Base-by-base conservation (phyloP, 306 rosid genomes). In the Vigna trinervia region DNA sequence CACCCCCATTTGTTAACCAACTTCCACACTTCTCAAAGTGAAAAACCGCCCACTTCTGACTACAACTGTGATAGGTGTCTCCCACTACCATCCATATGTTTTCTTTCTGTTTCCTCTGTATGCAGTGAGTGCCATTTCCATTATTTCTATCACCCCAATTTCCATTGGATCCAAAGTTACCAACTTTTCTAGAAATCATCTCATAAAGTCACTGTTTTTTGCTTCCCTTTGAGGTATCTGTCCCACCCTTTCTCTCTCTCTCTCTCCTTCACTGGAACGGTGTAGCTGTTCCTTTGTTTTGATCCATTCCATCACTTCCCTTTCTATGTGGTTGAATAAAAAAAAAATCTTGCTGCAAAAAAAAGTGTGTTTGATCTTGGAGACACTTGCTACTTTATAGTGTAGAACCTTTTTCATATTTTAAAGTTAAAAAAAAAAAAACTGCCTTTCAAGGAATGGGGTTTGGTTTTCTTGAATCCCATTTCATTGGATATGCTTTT, bases 401-500 rank as follows among this genome's bases (percentile, higher is more conserved):
- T 38, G 8, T 61, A 61, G 8, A 61, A 38, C 70, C 69, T 54
- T 78, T 82, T 57, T 57, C 36, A 68, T 77, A 64, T 62, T 73
- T 52, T 17, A 0, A 11, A 1, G 4, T 20, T 43, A 15, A 60
- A 63, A 36, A 8, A 30, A 36, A n/a, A n/a, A 45, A 81, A 39
- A 2, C 22, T 82, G 86, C 8, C 4, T 34, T 34, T 26, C 59
- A 76, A 66, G 54, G 59, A 59, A 54, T 68, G 71, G 59, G 77
- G 57, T 66, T 71, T 2, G 43, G 82, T 70, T 75, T 63, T 75
- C 77, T 70, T 58, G 11, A 57, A 43, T 67, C 43, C 76, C 78
- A 52, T 83, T 76, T 73, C 83, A 47, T 51, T 73, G 82, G 84
- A 85, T 82, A 83, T 82, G 78, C 86, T 48, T 85, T 84, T 79